Evolutionary conservation across 805 yeast species (phyloP), one percentile per base, ranked within the genome.

Genomic region (Kuraishia ogatae): DNA sequence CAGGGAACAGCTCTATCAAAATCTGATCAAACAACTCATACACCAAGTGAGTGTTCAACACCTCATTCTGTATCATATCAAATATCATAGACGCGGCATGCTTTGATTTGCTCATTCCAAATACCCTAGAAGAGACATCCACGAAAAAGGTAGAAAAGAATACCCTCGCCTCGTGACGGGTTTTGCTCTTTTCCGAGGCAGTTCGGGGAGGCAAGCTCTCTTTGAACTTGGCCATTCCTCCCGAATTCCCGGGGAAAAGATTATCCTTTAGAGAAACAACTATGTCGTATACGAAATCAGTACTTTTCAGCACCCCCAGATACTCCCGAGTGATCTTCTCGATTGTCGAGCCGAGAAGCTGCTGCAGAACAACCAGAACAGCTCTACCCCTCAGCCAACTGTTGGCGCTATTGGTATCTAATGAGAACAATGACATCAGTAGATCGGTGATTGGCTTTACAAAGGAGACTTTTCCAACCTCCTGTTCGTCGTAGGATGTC

Each of bases 361-460:
- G 97, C 66, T 91, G 97, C 54, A 92, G 70, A 2, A 92, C 81
- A 4, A 90, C 83, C 46, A 91, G 77, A 8, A 90, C 74, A 0
- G 97, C 97, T 50, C 91, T 74, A 0, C 97, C 97, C 54, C 96
- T 73, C 1, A 92, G 68, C 96, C 97, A 89, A 51, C 83, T 81
- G 51, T 82, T 83, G 1, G 87, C 76, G 19, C 59, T 66, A n/a
- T 67, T 61, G 51, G 73, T 75, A 54, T 82, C 80, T 22, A 89
- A 68, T 29, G 87, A 82, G 68, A 92, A 92, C 1, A 90, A 63
- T 0, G 85, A 74, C 20, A 89, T 78, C 53, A 91, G 77, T 11
- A 89, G 65, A 59, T 90, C 96, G 59, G 93, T 85, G 2, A 92
- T 83, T 0, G 97, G 96, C 62, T 84, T 86, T 15, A 90, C 85